Percentiles rank a stretch among this genome's conserved stretches.
phyloP scores from a whole-genome alignment of 306 rosid species.

The Leucaena leucocephala region DNA sequence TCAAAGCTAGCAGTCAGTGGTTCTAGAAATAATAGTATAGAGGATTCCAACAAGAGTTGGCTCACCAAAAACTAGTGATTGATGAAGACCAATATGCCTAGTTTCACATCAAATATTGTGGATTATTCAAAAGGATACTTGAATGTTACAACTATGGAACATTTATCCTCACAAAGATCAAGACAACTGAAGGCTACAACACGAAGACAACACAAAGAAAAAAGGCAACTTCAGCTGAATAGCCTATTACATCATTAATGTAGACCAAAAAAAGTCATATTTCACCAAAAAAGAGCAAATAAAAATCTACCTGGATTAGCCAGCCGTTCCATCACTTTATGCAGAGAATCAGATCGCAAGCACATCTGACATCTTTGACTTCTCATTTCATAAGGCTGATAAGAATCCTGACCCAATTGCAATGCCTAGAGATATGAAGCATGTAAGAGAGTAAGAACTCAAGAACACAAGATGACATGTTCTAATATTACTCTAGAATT shows the following conservation, averaged over 20 bases:
- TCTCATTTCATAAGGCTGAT: constrained; percentile 65
- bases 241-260: constrained; percentile 9
- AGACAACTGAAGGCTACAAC: background rate
- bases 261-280: background rate
- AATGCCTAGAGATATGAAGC: constrained; percentile 62
- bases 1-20: background rate
- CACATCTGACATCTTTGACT: constrained; percentile 97
- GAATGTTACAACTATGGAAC: background rate
- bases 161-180: background rate
- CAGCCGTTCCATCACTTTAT: constrained; percentile 92
- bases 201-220: background rate
- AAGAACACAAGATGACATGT: background rate
- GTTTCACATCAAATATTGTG: background rate
- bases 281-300: constrained; percentile 17
- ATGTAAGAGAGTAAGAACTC: constrained; percentile 6
- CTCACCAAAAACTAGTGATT: background rate
- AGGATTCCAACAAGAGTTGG: background rate
- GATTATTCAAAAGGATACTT: background rate
- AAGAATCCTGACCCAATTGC: constrained; percentile 84
- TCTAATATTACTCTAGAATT: constrained; percentile 1
- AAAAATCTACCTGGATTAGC: constrained; percentile 70
- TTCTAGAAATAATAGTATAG: background rate
- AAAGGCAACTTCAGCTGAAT: constrained; percentile 6
- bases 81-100: background rate
- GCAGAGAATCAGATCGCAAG: constrained; percentile 83